Conservation (phyloP, 371 early-diverging fungal species). For the Quaeritorhiza haematococci region DNA sequence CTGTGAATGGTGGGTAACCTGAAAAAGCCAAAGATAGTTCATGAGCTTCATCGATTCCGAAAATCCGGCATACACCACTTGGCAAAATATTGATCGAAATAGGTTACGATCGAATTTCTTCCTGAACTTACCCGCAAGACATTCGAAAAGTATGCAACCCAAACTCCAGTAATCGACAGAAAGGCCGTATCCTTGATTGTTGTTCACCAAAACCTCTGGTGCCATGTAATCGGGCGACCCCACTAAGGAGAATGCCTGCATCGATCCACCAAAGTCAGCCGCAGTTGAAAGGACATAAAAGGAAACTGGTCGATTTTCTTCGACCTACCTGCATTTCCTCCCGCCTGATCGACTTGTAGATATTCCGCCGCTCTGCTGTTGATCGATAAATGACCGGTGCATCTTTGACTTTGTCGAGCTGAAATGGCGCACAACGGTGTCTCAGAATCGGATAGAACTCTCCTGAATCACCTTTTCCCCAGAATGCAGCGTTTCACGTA, state of each 20-base stretch:
- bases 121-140: slow-evolving; percentile 44
- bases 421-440: neutral
- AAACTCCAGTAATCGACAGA: slow-evolving; percentile 84
- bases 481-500: slow-evolving; percentile 12
- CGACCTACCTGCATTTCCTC: slow-evolving; percentile 25
- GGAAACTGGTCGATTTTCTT: slow-evolving; percentile 37
- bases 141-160: slow-evolving; percentile 89
- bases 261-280: too few species aligned
- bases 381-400: slow-evolving; percentile 39
- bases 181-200: slow-evolving; percentile 61
- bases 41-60: neutral
- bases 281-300: neutral
- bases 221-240: slow-evolving; percentile 83
- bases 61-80: neutral
- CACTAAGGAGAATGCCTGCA: slow-evolving; percentile 62
- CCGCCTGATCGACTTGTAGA: slow-evolving; percentile 31
- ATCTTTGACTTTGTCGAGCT: slow-evolving; percentile 54
- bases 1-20: slow-evolving; percentile 76
- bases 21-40: neutral
- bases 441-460: neutral
- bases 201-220: slow-evolving; percentile 59
- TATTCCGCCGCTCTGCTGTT: slow-evolving; percentile 45
- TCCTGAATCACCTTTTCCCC: neutral
- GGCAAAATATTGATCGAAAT: too few species aligned
- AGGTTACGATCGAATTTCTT: neutral